Evolutionary conservation across 441 rosid genomes (phyloP), one percentile per base, ranked within the genome.

Genomic region (California macrophylla): DNA sequence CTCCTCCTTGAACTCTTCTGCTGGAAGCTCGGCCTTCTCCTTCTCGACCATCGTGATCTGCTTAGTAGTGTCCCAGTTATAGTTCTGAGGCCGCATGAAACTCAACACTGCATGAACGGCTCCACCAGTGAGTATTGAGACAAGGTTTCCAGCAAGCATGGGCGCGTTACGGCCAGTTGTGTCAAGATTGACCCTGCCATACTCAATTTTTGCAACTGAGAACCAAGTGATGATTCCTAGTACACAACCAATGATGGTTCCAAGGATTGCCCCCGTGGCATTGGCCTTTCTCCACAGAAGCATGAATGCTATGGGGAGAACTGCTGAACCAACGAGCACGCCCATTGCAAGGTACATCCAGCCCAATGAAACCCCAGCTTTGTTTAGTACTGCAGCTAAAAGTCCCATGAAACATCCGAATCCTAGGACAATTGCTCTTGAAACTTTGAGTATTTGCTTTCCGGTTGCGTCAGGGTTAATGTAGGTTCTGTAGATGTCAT

Each of bases 331-430:
- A 1, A 93, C 83, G 10, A 93, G 74, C 28, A 93, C 94, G 81
- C 98, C 98, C 90, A 68, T 91, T 1, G 96, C 97, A 0, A 93
- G 91, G 74, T 93, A 91, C 98, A 93, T 89, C 98, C 98, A 93
- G 36, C 94, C 97, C 0, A 91, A 79, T 3, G 98, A 89, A n/a
- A 93, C 94, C 21, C 97, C 98, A 0, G 83, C 94, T 78, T 85
- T 87, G 83, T 93, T 93, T 67, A 91, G 80, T 25, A 86, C 82
- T 12, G 87, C 89, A 16, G 98, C 97, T 52, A 93, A 80, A 66
- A 93, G 64, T 77, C 98, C 98, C 98, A 91, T 93, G 82, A 93
- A 91, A 70, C 98, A 89, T 54, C 98, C 98, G 12, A 93, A 93
- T 32, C 86, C 87, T 1, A 91, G 79, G 75, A 93, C 85, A 1